Evolutionary conservation across 495 filamentous ascomycete species (phyloP).

Genomic region (Daldinia decipiens): DNA sequence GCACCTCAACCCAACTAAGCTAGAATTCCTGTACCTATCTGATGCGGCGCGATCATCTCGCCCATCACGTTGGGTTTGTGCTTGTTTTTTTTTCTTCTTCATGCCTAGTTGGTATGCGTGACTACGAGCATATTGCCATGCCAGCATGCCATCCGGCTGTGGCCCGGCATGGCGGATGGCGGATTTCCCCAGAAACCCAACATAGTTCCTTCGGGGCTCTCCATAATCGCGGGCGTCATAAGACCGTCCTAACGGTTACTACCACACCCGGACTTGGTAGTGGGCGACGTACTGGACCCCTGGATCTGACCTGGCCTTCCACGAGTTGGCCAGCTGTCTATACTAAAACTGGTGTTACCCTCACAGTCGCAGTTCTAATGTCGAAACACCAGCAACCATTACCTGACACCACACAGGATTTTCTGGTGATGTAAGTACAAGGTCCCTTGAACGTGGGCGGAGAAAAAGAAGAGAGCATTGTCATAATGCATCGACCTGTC

Average conservation of each 20-base stretch:
- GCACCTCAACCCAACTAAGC: constrained; percentile 30
- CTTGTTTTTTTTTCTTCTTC: constrained; percentile 17
- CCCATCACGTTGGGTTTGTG: constrained; percentile 13
- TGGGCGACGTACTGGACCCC: constrained; percentile 35
- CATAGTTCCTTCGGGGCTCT: constrained; percentile 32
- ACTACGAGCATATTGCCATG: constrained; percentile 28
- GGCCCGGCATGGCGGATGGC: constrained; percentile 41
- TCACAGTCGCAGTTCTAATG: constrained; percentile 21
- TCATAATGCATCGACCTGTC: constrained; percentile 8
- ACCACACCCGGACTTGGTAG: constrained; percentile 37
- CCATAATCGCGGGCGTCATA: constrained; percentile 42
- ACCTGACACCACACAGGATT: constrained; percentile 14
- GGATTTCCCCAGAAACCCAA: constrained; percentile 46
- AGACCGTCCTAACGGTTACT: constrained; percentile 40
- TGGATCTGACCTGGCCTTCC: constrained; percentile 34
- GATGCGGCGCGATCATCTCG: constrained; percentile 15
- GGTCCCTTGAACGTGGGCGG: constrained; percentile 8
- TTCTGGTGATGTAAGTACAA: constrained; percentile 24
- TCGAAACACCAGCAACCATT: constrained; percentile 33
- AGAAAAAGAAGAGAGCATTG: constrained; percentile 5
- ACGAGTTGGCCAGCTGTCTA: constrained; percentile 17
- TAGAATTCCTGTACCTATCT: not conserved
- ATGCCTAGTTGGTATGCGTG: constrained; percentile 29
- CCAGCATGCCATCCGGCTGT: constrained; percentile 41
- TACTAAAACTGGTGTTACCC: constrained; percentile 24